A percentile compares a stretch with the other conserved stretches of the same genome.
These are phyloP conservation scores for Cadophora malorum DNA, from an alignment of 2,329 filamentous ascomycete species.

Conservation along the genomic window DNA sequence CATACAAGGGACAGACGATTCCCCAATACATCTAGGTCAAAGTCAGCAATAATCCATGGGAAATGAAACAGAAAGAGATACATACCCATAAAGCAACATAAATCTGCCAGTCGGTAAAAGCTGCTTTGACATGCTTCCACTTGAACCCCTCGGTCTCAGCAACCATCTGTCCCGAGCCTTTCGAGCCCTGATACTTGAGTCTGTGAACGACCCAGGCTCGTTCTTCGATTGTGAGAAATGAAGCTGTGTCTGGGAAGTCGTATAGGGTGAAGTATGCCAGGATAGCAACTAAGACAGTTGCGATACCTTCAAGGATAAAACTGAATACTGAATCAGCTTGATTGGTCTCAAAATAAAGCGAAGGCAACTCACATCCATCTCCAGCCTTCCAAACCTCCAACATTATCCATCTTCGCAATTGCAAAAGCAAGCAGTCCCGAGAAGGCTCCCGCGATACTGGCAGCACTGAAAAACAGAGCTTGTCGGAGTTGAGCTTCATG, in stretches of 20 bases:
- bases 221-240: constrained; percentile 51
- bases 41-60: not conserved
- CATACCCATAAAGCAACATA: constrained; percentile 35
- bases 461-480: constrained; percentile 47
- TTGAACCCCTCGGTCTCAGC: constrained; percentile 42
- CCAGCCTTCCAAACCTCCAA: constrained; percentile 52
- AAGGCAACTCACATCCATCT: constrained; percentile 47
- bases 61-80: not conserved
- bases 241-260: constrained; percentile 52
- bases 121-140: constrained; percentile 46
- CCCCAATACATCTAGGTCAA: constrained; percentile 66
- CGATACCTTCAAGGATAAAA: constrained; percentile 19
- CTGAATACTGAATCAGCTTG: not conserved
- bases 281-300: constrained; percentile 48
- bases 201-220: constrained; percentile 40
- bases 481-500: constrained; percentile 20
- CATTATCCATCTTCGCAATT: constrained; percentile 55
- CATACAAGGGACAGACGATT: constrained; percentile 56
- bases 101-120: constrained; percentile 55
- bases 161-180: constrained; percentile 36
- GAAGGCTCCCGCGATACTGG: constrained; percentile 51
- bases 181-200: constrained; percentile 37
- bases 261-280: constrained; percentile 54
- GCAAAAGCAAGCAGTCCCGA: constrained; percentile 53
- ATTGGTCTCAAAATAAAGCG: not conserved